Evolutionary conservation across 78 protist species (phyloP).

Genomic region (Planoprotostelium fungivorum): DNA sequence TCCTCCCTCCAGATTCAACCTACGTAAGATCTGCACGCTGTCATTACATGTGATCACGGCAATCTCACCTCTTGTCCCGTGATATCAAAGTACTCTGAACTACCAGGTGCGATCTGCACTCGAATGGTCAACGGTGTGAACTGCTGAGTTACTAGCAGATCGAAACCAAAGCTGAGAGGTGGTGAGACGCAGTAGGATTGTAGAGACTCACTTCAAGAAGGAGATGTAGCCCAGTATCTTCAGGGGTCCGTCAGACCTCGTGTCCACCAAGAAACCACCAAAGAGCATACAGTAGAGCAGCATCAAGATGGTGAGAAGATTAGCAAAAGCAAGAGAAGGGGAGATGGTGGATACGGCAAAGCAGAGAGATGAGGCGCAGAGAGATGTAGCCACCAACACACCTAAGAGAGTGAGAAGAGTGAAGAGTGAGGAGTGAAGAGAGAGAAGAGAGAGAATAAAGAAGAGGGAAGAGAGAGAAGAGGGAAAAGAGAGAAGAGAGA

Average conservation of each 20-base stretch:
- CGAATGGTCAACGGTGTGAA: constrained; percentile 8
- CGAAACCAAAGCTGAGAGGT: constrained; percentile 47
- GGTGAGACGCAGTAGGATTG: constrained; percentile 15
- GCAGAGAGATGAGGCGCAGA: constrained; percentile 66
- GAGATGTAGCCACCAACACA: constrained; percentile 35
- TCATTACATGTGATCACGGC: constrained; percentile 38
- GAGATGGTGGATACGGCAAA: constrained; percentile 56
- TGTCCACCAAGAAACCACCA: constrained; percentile 63
- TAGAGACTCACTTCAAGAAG: not conserved
- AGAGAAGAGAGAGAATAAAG: constrained; percentile 50
- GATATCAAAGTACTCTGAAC: constrained; percentile 20
- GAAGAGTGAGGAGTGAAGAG: constrained; percentile 41
- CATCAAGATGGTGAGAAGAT: constrained; percentile 51
- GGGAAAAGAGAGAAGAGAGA: constrained; percentile 61
- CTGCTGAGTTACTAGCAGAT: constrained; percentile 45
- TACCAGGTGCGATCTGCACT: constrained; percentile 17
- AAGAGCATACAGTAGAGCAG: constrained; percentile 50
- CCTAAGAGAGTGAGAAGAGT: too few relatives aligned
- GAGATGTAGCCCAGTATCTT: not conserved
- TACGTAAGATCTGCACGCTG: constrained; percentile 6
- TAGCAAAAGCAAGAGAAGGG: constrained; percentile 50
- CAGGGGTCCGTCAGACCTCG: constrained; percentile 16
- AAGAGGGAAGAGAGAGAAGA: constrained; percentile 25
- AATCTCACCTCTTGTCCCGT: not conserved
- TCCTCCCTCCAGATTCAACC: constrained; percentile 33